phyloP scores from a whole-genome alignment of 345 rosid species.

The Melaleuca alternifolia region DNA sequence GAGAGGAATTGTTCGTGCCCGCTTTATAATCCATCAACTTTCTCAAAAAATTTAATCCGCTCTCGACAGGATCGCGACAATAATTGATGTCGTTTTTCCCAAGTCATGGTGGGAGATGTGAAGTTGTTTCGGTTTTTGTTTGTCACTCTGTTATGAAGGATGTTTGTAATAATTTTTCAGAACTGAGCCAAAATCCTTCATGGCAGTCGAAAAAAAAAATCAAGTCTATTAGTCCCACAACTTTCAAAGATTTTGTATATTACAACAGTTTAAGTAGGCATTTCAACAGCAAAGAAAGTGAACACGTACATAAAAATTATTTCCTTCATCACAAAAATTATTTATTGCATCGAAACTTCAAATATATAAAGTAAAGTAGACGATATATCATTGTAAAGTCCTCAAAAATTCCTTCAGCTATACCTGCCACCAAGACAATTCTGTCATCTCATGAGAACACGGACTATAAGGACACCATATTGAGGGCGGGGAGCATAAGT shows the following conservation, averaged over 20 bases:
- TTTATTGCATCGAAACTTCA: neutral
- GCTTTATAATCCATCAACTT: too few relatives aligned
- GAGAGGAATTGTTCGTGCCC: too few relatives aligned
- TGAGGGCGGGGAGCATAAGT: neutral
- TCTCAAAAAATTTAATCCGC: too few relatives aligned
- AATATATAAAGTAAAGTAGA: neutral
- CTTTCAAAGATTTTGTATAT: neutral
- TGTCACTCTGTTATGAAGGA: neutral
- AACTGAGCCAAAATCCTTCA: neutral
- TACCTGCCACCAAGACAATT: neutral
- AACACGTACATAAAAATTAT: neutral
- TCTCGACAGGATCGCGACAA: too few relatives aligned
- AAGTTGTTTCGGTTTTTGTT: too few relatives aligned
- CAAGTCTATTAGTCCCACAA: neutral
- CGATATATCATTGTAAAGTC: neutral
- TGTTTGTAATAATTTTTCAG: neutral
- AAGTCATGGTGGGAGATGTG: too few relatives aligned
- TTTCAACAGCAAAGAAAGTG: too few relatives aligned
- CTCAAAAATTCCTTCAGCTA: neutral
- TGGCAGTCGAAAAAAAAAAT: neutral
- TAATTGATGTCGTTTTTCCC: too few relatives aligned
- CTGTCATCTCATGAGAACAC: neutral
- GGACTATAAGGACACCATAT: neutral
- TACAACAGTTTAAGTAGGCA: neutral
- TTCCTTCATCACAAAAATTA: neutral